These are phyloP conservation scores for Lecanosticta acicola DNA, from an alignment of 2,329 filamentous ascomycete genomes.

Conservation along the genomic window DNA sequence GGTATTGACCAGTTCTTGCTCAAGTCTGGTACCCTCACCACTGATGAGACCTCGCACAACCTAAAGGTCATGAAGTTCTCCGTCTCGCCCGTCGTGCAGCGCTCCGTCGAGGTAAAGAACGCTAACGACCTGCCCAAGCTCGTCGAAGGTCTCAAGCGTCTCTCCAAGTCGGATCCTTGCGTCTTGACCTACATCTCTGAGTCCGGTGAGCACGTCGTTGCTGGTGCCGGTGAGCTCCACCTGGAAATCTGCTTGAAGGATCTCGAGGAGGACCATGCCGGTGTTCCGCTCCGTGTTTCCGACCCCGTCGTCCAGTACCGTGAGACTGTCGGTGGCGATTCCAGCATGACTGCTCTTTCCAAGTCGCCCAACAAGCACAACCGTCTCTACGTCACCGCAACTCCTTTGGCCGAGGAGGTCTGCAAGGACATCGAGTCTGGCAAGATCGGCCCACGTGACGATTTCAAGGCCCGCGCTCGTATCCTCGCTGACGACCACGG, in stretches of 20 bases:
- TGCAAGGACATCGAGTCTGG: conserved; percentile 82
- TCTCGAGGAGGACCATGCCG: conserved; percentile 98
- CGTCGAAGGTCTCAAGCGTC: conserved; percentile 99
- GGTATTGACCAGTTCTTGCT: conserved; percentile 99
- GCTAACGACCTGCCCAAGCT: conserved; percentile 99
- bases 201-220: conserved; percentile 97
- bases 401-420: conserved; percentile 89
- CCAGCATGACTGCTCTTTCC: conserved; percentile 92
- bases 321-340: conserved; percentile 82
- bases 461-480: conserved; percentile 98
- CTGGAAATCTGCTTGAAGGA: conserved; percentile 99
- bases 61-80: conserved; percentile 99
- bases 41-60: conserved; percentile 96
- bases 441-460: conserved; percentile 91
- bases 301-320: conserved; percentile 98
- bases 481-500: conserved; percentile 92
- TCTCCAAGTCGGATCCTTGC: conserved; percentile 99
- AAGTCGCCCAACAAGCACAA: conserved; percentile 99
- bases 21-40: conserved; percentile 99
- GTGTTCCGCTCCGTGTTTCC: conserved; percentile 94
- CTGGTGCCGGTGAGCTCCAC: conserved; percentile 98
- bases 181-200: conserved; percentile 84
- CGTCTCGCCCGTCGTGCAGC: conserved; percentile 96
- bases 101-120: conserved; percentile 99
- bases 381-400: conserved; percentile 93